Base-by-base conservation (phyloP, 140 eudicot genomes). In the Bidens hawaiensis region DNA sequence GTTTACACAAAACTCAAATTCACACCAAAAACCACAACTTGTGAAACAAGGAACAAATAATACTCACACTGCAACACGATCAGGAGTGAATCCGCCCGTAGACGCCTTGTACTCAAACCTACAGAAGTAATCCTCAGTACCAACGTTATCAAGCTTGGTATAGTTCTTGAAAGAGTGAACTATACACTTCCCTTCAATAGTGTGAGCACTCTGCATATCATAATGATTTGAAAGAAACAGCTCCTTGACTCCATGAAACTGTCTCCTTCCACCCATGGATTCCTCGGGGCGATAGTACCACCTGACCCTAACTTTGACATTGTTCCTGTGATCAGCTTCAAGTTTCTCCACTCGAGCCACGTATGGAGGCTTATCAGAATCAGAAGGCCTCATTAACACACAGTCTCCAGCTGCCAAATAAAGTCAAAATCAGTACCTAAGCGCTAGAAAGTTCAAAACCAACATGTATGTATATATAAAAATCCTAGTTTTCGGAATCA, bases 261-360 rank as follows among this genome's bases (percentile, higher is more conserved):
- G 97, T 68, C 95, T 81, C 34, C 97, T 68, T 3, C 97, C 97
- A 24, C 95, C 95, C 16, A 85, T 59, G 0, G 97, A 86, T 62
- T 89, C 97, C 71, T 89, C 97, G 0, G 95, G 95, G 0, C 95
- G 83, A 40, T 89, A 90, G 52, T 86, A 90, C 97, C 97, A 90
- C 65, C 86, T 67, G 10, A 79, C 94, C 60, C 85, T 77, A 27
- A 90, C 95, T 75, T 86, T 90, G 19, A 86, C 84, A 72, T 90
- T 90, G 79, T 84, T 90, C 67, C 95, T 72, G 59, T 86, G 93
- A 66, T 90, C 97, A 5, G 95, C 95, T 77, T 86, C 97, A 18
- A 90, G 70, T 66, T 83, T 86, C 78, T 89, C 97, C 40, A 89
- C 89, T 21, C 84, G 81, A 19, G 97, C 87, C 58, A 86, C 95